Percentiles rank a stretch among this genome's conserved stretches.
Conservation (phyloP, 345 rosid genomes). For the Syzygium grande region DNA sequence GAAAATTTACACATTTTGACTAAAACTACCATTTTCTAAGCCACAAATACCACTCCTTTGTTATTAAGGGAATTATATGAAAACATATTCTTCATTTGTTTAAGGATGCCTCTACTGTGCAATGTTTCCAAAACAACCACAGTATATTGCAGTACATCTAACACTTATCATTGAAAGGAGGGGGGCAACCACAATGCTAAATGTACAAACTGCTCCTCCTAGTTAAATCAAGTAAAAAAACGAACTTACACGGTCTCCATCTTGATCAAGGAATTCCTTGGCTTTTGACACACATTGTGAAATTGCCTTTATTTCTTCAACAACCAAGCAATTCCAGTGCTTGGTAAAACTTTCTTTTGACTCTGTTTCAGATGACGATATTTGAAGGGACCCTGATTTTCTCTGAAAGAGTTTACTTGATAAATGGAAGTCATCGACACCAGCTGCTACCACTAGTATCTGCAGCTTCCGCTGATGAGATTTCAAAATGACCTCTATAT, state of each 20-base stretch:
- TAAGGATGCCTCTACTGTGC: neutral
- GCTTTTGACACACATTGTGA: constrained; percentile 47
- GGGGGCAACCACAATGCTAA: neutral
- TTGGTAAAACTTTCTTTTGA: constrained; percentile 32
- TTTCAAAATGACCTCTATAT: constrained; percentile 55
- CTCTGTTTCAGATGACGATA: constrained; percentile 23
- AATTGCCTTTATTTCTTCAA: constrained; percentile 75
- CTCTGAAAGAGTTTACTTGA: constrained; percentile 19
- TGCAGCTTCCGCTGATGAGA: constrained; percentile 80
- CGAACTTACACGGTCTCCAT: constrained; percentile 52
- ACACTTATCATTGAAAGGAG: neutral
- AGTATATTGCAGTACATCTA: neutral
- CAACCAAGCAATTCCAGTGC: constrained; percentile 50
- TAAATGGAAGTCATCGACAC: constrained; percentile 32
- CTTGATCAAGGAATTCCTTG: constrained; percentile 49
- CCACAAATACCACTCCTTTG: neutral
- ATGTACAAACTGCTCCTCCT: neutral
- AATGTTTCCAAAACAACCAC: neutral
- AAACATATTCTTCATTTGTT: neutral
- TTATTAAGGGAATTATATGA: neutral
- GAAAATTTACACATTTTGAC: neutral
- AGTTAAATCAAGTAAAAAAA: neutral
- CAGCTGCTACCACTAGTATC: constrained; percentile 50
- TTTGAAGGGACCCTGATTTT: constrained; percentile 17
- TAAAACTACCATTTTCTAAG: neutral